Conservation (phyloP, 176 grass and related monocot species). For the Eremochloa ophiuroides region DNA sequence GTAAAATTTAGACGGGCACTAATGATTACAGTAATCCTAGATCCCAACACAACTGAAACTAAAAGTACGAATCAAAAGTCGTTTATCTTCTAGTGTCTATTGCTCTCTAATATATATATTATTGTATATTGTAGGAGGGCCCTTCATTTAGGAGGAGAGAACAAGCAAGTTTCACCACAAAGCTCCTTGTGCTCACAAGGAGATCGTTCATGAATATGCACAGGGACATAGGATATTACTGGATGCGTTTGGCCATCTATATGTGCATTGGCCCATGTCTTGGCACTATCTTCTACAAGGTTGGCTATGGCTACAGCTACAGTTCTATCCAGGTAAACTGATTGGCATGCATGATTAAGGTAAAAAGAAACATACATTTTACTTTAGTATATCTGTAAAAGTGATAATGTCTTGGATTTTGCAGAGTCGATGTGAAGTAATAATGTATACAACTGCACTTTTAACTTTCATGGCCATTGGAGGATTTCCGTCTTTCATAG, state of each 20-base stretch:
- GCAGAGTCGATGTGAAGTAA: slow-evolving; percentile 40
- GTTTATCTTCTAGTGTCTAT: too few relatives aligned
- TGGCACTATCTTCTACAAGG: slow-evolving; percentile 48
- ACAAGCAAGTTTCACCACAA: slow-evolving; percentile 32
- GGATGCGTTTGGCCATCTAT: slow-evolving; percentile 50
- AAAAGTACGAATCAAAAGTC: too few relatives aligned
- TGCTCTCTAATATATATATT: neutral
- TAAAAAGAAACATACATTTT: neutral
- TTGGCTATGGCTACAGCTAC: slow-evolving; percentile 43
- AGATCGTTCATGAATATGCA: slow-evolving; percentile 61
- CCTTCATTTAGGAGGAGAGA: slow-evolving; percentile 28
- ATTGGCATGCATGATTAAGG: too few relatives aligned
- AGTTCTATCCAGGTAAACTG: slow-evolving; percentile 38
- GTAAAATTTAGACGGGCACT: too few relatives aligned
- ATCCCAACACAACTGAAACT: too few relatives aligned
- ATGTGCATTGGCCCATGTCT: slow-evolving; percentile 33
- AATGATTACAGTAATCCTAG: too few relatives aligned
- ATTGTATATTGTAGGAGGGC: too few relatives aligned
- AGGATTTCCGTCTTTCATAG: slow-evolving; percentile 52
- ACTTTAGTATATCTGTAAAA: neutral
- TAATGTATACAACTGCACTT: slow-evolving; percentile 39
- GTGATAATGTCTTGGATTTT: neutral
- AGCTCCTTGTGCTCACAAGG: slow-evolving; percentile 40
- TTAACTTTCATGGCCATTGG: slow-evolving; percentile 48
- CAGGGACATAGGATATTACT: slow-evolving; percentile 54